These are phyloP conservation scores for Termitomyces heimii DNA, from an alignment of 768 basidiomycete species.

Conservation along the genomic window DNA sequence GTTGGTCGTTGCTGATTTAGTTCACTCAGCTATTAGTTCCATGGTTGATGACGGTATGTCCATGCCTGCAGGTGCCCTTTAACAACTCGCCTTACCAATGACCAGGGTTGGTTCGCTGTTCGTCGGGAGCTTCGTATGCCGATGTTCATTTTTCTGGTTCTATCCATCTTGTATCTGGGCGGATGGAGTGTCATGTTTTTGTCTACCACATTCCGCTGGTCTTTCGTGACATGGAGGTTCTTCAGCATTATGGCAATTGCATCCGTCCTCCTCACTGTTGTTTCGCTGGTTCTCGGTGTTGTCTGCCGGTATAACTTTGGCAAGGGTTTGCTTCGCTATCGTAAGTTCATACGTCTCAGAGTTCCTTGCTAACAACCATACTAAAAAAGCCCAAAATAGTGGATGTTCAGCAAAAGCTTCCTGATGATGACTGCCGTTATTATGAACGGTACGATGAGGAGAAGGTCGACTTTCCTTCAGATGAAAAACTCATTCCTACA, in stretches of 20 bases:
- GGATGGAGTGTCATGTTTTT: slow-evolving; percentile 74
- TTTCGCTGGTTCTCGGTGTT: slow-evolving; percentile 55
- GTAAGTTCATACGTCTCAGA: slow-evolving; percentile 34
- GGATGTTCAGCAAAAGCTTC: slow-evolving; percentile 44
- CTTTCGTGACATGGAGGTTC: slow-evolving; percentile 68
- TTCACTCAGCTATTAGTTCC: slow-evolving; percentile 51
- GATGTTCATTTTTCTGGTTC: slow-evolving; percentile 57
- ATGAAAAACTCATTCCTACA: slow-evolving; percentile 46
- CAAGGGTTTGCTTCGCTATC: slow-evolving; percentile 61
- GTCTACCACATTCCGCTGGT: slow-evolving; percentile 70
- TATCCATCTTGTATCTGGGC: slow-evolving; percentile 56
- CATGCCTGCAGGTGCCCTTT: background rate
- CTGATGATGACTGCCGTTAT: slow-evolving; percentile 23
- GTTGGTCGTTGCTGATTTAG: slow-evolving; percentile 1
- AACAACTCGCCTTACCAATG: background rate
- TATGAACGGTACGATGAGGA: slow-evolving; percentile 38
- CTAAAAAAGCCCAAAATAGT: slow-evolving; percentile 34
- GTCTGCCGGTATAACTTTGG: slow-evolving; percentile 72
- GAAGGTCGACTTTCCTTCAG: slow-evolving; percentile 61
- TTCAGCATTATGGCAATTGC: slow-evolving; percentile 57
- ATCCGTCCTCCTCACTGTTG: slow-evolving; percentile 51
- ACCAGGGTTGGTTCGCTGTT: slow-evolving; percentile 70
- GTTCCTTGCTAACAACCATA: background rate
- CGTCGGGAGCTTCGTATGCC: slow-evolving; percentile 56
- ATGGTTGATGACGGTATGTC: slow-evolving; percentile 57